These are phyloP conservation scores for Aspergillus pseudoviridinutans DNA, from an alignment of 2,329 filamentous ascomycete species.

Conservation along the genomic window DNA sequence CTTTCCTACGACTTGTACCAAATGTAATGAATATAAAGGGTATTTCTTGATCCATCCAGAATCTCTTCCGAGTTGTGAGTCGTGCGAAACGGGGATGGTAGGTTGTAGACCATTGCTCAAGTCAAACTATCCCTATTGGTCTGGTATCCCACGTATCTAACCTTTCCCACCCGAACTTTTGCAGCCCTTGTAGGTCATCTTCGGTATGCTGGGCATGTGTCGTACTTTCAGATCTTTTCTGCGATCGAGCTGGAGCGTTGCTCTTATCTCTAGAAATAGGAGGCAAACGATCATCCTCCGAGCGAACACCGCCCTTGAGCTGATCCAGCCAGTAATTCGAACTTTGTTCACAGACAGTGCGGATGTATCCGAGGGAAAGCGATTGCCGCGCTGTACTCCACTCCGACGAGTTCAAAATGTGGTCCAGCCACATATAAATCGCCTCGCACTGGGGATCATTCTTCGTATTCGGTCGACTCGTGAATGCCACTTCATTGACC, in stretches of 20 bases:
- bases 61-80: neutral
- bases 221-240: neutral
- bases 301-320: slow-evolving; percentile 17
- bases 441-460: slow-evolving; percentile 39
- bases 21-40: neutral
- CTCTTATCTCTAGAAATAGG: neutral
- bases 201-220: neutral
- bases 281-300: slow-evolving; percentile 3
- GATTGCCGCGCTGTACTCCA: slow-evolving; percentile 32
- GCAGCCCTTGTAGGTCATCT: slow-evolving; percentile 19
- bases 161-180: slow-evolving; percentile 27
- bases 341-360: slow-evolving; percentile 28
- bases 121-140: slow-evolving; percentile 30
- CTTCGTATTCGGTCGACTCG: slow-evolving; percentile 14
- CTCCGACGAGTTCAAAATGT: slow-evolving; percentile 40
- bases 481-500: slow-evolving; percentile 31
- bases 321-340: slow-evolving; percentile 31
- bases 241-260: neutral
- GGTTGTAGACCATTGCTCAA: neutral
- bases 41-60: neutral
- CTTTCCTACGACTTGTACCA: neutral
- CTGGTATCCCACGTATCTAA: slow-evolving; percentile 29
- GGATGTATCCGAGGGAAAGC: slow-evolving; percentile 31
- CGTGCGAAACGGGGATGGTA: neutral
- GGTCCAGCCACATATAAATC: slow-evolving; percentile 47